Percentiles rank a stretch among this genome's conserved stretches.
phyloP scores from a whole-genome alignment of 129 eudicot genomes.

The Tanacetum coccineum region DNA sequence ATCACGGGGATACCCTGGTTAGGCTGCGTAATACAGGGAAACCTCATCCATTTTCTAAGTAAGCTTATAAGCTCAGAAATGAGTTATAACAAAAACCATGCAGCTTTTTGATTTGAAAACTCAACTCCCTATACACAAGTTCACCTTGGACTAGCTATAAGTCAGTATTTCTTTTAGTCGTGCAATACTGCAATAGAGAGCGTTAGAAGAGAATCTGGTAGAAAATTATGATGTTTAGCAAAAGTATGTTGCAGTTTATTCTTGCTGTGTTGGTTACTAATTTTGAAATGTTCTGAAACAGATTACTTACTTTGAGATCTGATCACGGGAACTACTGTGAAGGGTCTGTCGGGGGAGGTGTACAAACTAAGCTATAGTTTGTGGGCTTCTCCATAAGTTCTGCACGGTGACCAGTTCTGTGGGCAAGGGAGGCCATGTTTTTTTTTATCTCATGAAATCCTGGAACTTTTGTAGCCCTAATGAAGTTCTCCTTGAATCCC shows the following conservation, averaged over 20 bases:
- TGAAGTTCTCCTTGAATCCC: constrained; percentile 31
- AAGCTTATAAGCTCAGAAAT: no score
- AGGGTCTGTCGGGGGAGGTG: constrained; percentile 27
- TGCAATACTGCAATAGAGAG: not conserved
- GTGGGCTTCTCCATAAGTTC: constrained; percentile 11
- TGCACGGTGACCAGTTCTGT: constrained; percentile 19
- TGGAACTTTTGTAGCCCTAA: constrained; percentile 29
- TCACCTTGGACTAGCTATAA: constrained; percentile 10
- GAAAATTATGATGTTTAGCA: not conserved
- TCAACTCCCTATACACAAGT: not conserved
- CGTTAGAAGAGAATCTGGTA: not conserved
- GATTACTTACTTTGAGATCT: constrained; percentile 22
- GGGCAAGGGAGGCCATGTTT: constrained; percentile 44
- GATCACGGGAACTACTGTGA: constrained; percentile 21
- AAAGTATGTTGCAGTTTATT: not conserved
- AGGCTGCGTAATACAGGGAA: no score
- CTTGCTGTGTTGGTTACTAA: constrained; percentile 7
- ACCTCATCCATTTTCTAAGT: no score
- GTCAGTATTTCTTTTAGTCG: constrained; percentile 7
- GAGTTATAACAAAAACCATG: no score
- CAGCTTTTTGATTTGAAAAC: no score
- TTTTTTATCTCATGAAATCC: constrained; percentile 57
- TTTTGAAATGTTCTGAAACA: constrained; percentile 21
- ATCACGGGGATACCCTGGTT: no score
- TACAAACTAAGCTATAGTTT: constrained; percentile 22